Conservation (phyloP, 2,329 filamentous ascomycete genomes). For the Akanthomyces muscarius region DNA sequence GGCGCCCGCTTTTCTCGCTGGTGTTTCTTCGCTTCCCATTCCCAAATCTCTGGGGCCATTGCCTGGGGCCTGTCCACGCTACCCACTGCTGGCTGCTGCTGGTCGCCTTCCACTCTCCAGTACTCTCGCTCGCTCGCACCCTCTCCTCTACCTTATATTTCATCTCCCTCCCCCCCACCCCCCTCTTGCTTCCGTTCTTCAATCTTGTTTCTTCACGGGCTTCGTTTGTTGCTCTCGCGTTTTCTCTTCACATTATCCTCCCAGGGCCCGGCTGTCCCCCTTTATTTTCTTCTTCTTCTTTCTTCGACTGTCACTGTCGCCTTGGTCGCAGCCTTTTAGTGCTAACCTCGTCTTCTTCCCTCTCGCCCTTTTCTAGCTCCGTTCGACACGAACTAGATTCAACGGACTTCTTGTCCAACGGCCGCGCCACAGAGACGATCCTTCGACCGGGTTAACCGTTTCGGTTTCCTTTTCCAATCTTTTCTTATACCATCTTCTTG, state of each 20-base stretch:
- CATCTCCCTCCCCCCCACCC: constrained; percentile 24
- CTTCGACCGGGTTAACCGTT: neutral
- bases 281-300: constrained; percentile 31
- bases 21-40: neutral
- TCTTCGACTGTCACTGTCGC: constrained; percentile 18
- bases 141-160: constrained; percentile 23
- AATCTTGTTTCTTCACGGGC: constrained; percentile 20
- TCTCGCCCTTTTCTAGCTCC: constrained; percentile 20
- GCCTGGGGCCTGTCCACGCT: neutral
- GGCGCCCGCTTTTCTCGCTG: neutral
- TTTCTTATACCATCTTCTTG: neutral
- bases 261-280: constrained; percentile 26
- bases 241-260: constrained; percentile 17
- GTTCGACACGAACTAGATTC: constrained; percentile 14
- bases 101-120: neutral
- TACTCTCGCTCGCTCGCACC: constrained; percentile 3
- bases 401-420: constrained; percentile 2
- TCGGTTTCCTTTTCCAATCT: neutral
- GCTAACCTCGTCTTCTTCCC: constrained; percentile 23
- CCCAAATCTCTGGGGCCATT: neutral
- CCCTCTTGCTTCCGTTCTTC: constrained; percentile 19
- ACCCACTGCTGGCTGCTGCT: neutral
- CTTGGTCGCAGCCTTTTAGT: constrained; percentile 18
- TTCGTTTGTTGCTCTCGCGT: constrained; percentile 16
- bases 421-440: neutral